A percentile compares a stretch with the other conserved stretches of the same genome.
phyloP scores from a whole-genome alignment of 2,329 filamentous ascomycete species.

The Graphiopsis chlorocephala region DNA sequence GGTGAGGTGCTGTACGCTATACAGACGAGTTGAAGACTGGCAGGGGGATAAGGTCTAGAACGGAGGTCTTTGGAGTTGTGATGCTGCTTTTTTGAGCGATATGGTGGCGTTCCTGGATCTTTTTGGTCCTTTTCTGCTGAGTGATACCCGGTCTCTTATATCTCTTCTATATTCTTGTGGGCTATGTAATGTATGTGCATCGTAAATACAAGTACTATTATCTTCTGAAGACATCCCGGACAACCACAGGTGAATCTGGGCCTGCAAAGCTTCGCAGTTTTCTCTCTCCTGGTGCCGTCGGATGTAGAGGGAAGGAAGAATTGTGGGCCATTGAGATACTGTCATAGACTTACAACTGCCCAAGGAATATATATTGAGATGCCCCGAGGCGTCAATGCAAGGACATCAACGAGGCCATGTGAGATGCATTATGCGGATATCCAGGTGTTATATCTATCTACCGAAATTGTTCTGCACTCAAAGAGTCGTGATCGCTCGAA shows the following conservation, averaged over 20 bases:
- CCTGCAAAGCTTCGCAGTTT: background rate
- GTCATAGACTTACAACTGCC: background rate
- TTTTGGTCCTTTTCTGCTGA: background rate
- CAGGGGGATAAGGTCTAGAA: background rate
- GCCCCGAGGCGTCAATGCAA: background rate
- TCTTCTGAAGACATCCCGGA: too few relatives aligned
- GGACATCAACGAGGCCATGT: background rate
- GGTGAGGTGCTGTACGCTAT: background rate
- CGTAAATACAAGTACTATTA: background rate
- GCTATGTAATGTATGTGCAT: background rate
- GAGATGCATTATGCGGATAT: background rate
- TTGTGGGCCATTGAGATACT: background rate
- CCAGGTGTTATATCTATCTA: background rate
- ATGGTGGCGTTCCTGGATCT: background rate
- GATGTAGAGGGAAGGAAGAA: background rate
- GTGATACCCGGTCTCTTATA: background rate
- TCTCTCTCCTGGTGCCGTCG: background rate
- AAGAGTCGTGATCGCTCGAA: background rate
- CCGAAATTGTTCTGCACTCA: background rate
- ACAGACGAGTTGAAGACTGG: too few relatives aligned
- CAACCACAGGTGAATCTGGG: background rate
- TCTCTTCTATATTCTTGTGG: background rate
- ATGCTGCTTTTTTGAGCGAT: background rate
- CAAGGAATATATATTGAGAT: background rate
- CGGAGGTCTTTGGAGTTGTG: background rate